phyloP scores from a whole-genome alignment of 2,329 filamentous ascomycete species.

The Monilinia vaccinii-corymbosi region DNA sequence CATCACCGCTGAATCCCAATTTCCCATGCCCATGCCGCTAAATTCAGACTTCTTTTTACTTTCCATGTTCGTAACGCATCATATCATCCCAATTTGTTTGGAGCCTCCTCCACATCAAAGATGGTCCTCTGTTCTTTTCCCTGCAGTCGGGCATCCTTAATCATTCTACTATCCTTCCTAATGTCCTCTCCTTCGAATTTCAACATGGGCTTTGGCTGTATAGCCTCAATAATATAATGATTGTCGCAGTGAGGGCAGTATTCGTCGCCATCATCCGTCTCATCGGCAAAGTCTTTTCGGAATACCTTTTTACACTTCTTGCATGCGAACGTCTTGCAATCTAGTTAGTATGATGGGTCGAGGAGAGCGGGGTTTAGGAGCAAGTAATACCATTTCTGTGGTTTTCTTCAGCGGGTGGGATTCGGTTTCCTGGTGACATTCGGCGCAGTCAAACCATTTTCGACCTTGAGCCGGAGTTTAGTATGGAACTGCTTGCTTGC shows the following conservation, averaged over 20 bases:
- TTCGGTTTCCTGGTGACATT: slow-evolving; percentile 82
- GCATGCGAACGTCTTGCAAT: slow-evolving; percentile 65
- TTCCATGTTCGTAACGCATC: neutral
- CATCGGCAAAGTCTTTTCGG: slow-evolving; percentile 71
- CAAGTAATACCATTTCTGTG: slow-evolving; percentile 61
- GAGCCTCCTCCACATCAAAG: slow-evolving; percentile 67
- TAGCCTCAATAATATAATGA: slow-evolving; percentile 88
- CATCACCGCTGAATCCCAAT: neutral
- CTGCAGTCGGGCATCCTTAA: slow-evolving; percentile 76
- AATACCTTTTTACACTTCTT: slow-evolving; percentile 99
- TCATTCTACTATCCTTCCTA: slow-evolving; percentile 77
- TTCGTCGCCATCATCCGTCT: slow-evolving; percentile 95
- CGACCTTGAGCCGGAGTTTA: slow-evolving; percentile 45
- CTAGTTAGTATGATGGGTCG: neutral
- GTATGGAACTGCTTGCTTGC: neutral
- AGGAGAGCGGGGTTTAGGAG: neutral
- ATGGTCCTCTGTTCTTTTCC: slow-evolving; percentile 51
- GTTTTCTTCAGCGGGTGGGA: slow-evolving; percentile 66
- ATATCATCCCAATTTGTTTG: slow-evolving; percentile 64
- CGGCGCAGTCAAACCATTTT: slow-evolving; percentile 98
- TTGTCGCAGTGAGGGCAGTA: slow-evolving; percentile 99
- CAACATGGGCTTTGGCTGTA: slow-evolving; percentile 72
- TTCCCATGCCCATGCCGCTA: slow-evolving; percentile 22
- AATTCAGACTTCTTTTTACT: slow-evolving; percentile 19
- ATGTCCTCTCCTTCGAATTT: slow-evolving; percentile 88